Conservation (phyloP, 345 rosid genomes). For the Lumnitzera racemosa region DNA sequence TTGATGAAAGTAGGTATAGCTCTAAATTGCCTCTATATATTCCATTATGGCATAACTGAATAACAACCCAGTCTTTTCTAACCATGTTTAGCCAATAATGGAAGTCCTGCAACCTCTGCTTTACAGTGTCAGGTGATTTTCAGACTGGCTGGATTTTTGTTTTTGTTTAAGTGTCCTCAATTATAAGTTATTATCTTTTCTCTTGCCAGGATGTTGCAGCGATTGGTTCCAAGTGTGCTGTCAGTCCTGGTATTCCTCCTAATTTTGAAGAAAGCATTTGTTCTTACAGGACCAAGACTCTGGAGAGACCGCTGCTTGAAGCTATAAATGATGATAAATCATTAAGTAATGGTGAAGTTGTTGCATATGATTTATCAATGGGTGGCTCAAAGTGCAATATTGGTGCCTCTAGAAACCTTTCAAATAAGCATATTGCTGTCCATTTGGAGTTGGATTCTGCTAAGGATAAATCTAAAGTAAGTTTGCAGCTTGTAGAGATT, state of each 20-base stretch:
- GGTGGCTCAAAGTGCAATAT: conserved; percentile 42
- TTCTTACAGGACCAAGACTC: conserved; percentile 42
- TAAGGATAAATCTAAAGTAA: conserved; percentile 17
- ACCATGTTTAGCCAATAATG: not conserved
- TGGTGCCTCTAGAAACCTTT: conserved; percentile 32
- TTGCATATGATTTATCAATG: conserved; percentile 29
- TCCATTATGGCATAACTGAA: not conserved
- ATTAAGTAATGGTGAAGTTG: conserved; percentile 26
- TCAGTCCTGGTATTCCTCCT: conserved; percentile 28
- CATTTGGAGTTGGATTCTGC: conserved; percentile 32
- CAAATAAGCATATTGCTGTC: conserved; percentile 23
- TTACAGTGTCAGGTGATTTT: not conserved
- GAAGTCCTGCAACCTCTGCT: conserved; percentile 2
- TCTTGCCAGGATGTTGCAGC: conserved; percentile 30
- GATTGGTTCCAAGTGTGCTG: conserved; percentile 24
- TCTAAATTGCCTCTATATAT: conserved; percentile 1
- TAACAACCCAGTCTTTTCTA: too few species aligned
- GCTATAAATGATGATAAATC: conserved; percentile 31
- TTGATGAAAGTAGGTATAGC: conserved; percentile 41
- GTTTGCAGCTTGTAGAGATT: not conserved
- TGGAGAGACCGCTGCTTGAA: conserved; percentile 23
- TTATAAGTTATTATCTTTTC: conserved; percentile 7
- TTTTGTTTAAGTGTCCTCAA: not conserved
- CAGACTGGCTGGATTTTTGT: not conserved
- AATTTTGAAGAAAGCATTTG: conserved; percentile 65